Base-by-base conservation (phyloP, 148 eudicot genomes). In the Hydrangea macrophylla region DNA sequence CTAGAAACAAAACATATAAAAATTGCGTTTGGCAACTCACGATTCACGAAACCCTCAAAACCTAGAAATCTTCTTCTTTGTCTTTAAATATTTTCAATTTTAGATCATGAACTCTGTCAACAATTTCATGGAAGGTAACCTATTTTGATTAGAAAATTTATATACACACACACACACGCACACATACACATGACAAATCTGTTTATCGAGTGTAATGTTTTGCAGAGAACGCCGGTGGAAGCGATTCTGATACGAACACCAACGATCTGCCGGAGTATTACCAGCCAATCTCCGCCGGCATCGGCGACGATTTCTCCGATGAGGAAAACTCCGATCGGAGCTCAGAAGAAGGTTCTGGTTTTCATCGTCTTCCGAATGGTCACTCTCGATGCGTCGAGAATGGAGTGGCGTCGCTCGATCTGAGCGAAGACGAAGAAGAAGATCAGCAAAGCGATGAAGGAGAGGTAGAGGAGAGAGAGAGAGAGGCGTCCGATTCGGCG, bases 231-330 rank as follows among this genome's bases (percentile, higher is more conserved):
- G 66, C 76, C 57, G 76, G 60, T 40, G 89, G 81, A 35, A 89
- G 88, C 69, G 91, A 89, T 57, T 84, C 92, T 31, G 90, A 80
- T 54, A 55, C 85, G 9, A 78, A 65, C 74, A 60, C 84, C 57
- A 92, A 86, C 58, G 90, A 70, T 1, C 62, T 76, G 26, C 72
- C 73, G 11, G 88, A 83, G 9, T 85, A 81, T 69, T 86, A 92
- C 82, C 83, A 86, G 73, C 92, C 87, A 25, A 83, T 87, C 25
- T 69, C 84, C 53, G 40, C 79, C 25, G 78, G 60, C 32, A 79
- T 73, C 56, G 76, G 54, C 48, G 76, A 58, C 25, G 71, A 74
- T 44, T 31, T 48, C 26, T 70, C 77, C 33, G 79, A 64, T 55
- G 5, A 7, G 37, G 23, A 3, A 2, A 37, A n/a, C n/a, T 64